Evolutionary conservation across 2,329 filamentous ascomycete species (phyloP), one percentile per base, ranked within the genome.

Genomic region (Ophiocordyceps sinensis): DNA sequence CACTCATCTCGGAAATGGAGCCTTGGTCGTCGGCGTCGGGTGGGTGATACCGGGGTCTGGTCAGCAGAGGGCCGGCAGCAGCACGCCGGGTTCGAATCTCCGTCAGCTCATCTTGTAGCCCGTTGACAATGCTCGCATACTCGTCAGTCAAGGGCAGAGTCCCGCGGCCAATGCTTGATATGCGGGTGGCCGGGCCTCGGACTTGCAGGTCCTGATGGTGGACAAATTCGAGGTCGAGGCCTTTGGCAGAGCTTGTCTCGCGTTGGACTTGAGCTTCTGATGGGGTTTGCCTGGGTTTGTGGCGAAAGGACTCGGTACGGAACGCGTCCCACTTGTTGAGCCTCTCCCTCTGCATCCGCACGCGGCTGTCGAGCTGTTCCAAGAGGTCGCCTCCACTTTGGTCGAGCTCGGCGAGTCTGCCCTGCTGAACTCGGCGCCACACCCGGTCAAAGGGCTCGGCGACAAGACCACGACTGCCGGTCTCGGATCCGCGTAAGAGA

Each of bases 261-360:
- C 44, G 44, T 28, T 41, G 41, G 14, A 42, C 40, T 34, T 46
- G 56, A 23, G 41, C 53, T 52, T 19, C 19, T 41, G 51, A 47
- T 1, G 47, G 48, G 3, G 51, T 53, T 11, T 31, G 32, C 40
- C 44, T 30, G 23, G 48, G 8, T 43, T 46, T 21, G 15, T 60
- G 54, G 1, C 64, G 61, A 19, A 70, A 68, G 44, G 70, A 59
- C 15, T 59, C 61, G 47, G 66, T 61, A 45, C 73, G 67, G 45
- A 86, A 85, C n/a, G 66, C 67, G 49, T 81, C 72, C 87, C 86
- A 94, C 56, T 72, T 78, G 40, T 75, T 68, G 26, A 94, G 58
- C 32, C 86, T 74, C 36, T 72, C 69, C 41, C 73, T 72, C 50
- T 94, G 86, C 7, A 71, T 64, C 36, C 67, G 64, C 0, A 91